Percentiles rank a stretch among this genome's conserved stretches.
Evolutionary conservation across 495 filamentous ascomycete species (phyloP).

Genomic region (Penicillium lagena): DNA sequence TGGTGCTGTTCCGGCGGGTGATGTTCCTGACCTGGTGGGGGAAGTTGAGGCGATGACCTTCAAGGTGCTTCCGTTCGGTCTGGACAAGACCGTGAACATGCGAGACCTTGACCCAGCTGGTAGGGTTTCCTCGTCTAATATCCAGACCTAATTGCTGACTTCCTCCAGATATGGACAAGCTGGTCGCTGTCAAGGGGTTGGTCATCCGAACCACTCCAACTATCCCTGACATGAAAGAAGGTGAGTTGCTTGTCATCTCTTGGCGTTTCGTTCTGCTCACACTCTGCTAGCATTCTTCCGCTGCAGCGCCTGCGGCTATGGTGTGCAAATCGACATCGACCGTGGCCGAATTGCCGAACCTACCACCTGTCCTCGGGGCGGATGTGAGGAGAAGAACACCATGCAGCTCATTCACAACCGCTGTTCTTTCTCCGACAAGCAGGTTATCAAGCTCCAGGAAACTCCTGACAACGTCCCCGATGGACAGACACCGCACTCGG

Average conservation of each 20-base stretch:
- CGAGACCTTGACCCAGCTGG: slow-evolving; percentile 87
- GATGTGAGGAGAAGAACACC: slow-evolving; percentile 80
- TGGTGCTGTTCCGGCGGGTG: slow-evolving; percentile 67
- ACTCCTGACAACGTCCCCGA: slow-evolving; percentile 92
- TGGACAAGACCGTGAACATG: slow-evolving; percentile 84
- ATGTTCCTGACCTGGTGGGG: slow-evolving; percentile 57
- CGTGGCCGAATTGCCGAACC: slow-evolving; percentile 95
- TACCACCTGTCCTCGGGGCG: slow-evolving; percentile 77
- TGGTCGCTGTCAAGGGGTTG: slow-evolving; percentile 91
- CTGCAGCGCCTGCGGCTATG: slow-evolving; percentile 87
- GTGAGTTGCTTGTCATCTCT: slow-evolving; percentile 22
- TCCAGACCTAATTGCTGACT: slow-evolving; percentile 8
- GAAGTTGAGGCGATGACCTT: slow-evolving; percentile 69
- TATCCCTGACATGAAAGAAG: slow-evolving; percentile 96
- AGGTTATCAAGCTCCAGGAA: slow-evolving; percentile 98
- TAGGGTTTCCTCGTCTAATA: slow-evolving; percentile 19
- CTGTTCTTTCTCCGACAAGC: slow-evolving; percentile 91
- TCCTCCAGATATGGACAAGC: slow-evolving; percentile 78
- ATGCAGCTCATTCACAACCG: slow-evolving; percentile 99
- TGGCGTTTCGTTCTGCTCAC: neutral
- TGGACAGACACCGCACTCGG: slow-evolving; percentile 94
- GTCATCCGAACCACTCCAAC: slow-evolving; percentile 94
- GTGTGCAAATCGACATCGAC: slow-evolving; percentile 83
- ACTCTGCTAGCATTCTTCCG: slow-evolving; percentile 70
- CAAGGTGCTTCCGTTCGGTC: slow-evolving; percentile 83